These are phyloP conservation scores for Coniochaeta prunicola DNA, from an alignment of 2,329 filamentous ascomycete genomes.

Conservation along the genomic window DNA sequence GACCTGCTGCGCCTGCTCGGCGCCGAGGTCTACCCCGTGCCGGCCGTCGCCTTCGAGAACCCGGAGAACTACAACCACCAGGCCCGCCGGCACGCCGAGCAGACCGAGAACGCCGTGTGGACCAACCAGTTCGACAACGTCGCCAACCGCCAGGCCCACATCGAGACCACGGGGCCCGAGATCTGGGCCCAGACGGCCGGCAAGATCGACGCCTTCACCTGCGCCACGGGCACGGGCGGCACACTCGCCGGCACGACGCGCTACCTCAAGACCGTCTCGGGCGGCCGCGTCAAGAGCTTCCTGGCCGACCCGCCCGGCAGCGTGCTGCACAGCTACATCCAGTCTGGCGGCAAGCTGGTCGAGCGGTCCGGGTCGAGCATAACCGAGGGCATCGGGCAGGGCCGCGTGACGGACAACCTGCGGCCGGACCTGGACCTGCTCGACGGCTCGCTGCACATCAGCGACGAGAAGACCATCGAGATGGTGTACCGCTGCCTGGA, in stretches of 20 bases:
- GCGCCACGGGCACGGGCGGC: constrained; percentile 86
- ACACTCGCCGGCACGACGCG: constrained; percentile 84
- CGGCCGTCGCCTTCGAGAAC: constrained; percentile 91
- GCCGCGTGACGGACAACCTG: constrained; percentile 92
- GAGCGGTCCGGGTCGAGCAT: constrained; percentile 82
- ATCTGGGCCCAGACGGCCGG: constrained; percentile 91
- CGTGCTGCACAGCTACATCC: constrained; percentile 87
- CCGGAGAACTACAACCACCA: constrained; percentile 98
- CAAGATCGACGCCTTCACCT: constrained; percentile 88
- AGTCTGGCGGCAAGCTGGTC: constrained; percentile 72
- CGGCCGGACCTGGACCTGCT: constrained; percentile 75
- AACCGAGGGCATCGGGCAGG: constrained; percentile 96
- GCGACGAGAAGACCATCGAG: constrained; percentile 89
- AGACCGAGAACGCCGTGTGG: constrained; percentile 85
- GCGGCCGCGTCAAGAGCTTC: constrained; percentile 75
- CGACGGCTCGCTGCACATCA: constrained; percentile 77
- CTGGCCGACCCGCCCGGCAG: constrained; percentile 91
- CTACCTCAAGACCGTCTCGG: constrained; percentile 77
- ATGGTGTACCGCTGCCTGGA: constrained; percentile 97
- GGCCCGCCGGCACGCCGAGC: constrained; percentile 81
- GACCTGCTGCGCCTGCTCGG: constrained; percentile 85
- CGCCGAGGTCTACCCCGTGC: constrained; percentile 92
- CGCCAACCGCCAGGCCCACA: constrained; percentile 87
- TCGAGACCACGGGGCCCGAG: constrained; percentile 95
- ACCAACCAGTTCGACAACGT: constrained; percentile 98